A percentile compares a stretch with the other conserved stretches of the same genome.
Conservation (phyloP, 2,329 filamentous ascomycete species). For the Venturia nashicola region DNA sequence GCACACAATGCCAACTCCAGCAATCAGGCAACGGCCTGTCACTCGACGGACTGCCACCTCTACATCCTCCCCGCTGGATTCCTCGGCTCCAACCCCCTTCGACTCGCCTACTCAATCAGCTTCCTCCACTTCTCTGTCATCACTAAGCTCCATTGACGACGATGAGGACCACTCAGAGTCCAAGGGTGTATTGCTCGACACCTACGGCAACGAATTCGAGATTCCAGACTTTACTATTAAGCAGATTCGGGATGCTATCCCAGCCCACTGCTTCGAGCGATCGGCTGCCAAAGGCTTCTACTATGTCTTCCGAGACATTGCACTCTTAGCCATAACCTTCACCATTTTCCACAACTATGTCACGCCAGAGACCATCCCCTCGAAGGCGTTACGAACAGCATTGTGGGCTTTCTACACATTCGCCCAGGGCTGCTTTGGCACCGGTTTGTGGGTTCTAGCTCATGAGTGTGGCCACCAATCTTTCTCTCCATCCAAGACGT, state of each 20-base stretch:
- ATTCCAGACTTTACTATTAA: conserved; percentile 96
- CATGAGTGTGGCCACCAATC: conserved; percentile 97
- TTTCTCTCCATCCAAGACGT: conserved; percentile 79
- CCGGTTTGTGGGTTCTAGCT: conserved; percentile 89
- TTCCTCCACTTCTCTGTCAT: conserved; percentile 87
- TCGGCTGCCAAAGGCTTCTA: conserved; percentile 61
- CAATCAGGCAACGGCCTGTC: conserved; percentile 14
- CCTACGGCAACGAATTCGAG: conserved; percentile 88
- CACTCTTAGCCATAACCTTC: conserved; percentile 63
- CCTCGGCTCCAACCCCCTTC: conserved; percentile 41
- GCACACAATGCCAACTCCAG: background rate
- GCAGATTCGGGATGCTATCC: conserved; percentile 92
- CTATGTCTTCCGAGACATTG: conserved; percentile 77
- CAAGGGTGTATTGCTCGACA: conserved; percentile 63
- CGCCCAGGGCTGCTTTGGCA: conserved; percentile 84
- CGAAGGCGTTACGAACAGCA: conserved; percentile 49
- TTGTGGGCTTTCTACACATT: conserved; percentile 62
- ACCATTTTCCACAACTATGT: conserved; percentile 81
- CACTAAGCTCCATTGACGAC: conserved; percentile 55
- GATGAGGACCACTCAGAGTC: conserved; percentile 23
- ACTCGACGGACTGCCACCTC: conserved; percentile 34
- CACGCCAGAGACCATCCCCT: conserved; percentile 72
- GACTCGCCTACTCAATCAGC: conserved; percentile 51
- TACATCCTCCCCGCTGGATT: conserved; percentile 41
- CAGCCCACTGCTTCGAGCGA: conserved; percentile 91